phyloP scores from a whole-genome alignment of 1,139 yeast genomes.

The Petasospora rhodanensis region DNA sequence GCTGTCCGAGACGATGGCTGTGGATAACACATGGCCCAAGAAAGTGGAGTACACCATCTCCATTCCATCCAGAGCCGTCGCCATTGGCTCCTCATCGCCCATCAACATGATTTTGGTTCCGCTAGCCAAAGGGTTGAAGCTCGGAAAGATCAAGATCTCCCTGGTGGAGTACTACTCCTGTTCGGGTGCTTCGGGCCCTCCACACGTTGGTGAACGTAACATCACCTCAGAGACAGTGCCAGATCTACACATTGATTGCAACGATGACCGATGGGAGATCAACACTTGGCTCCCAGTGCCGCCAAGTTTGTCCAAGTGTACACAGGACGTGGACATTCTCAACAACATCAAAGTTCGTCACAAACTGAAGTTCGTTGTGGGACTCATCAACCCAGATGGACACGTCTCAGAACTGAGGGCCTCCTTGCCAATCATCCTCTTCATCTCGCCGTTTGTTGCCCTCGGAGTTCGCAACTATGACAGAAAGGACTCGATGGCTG shows the following conservation, averaged over 20 bases:
- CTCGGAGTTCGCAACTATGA: slow-evolving; percentile 44
- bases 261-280: slow-evolving; percentile 74
- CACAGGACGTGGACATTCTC: slow-evolving; percentile 77
- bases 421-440: slow-evolving; percentile 57
- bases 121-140: slow-evolving; percentile 67
- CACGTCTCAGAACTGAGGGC: slow-evolving; percentile 69
- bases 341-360: slow-evolving; percentile 56
- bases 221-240: slow-evolving; percentile 43
- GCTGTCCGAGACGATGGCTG: slow-evolving; percentile 85
- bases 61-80: slow-evolving; percentile 84
- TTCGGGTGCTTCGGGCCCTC: slow-evolving; percentile 47
- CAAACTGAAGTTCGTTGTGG: slow-evolving; percentile 52
- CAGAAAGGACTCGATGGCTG: slow-evolving; percentile 20
- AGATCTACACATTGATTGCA: slow-evolving; percentile 24
- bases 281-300: slow-evolving; percentile 61
- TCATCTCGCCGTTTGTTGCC: slow-evolving; percentile 74
- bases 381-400: slow-evolving; percentile 58
- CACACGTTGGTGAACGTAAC: slow-evolving; percentile 55
- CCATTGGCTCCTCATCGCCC: slow-evolving; percentile 78
- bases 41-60: slow-evolving; percentile 88
- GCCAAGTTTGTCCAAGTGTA: slow-evolving; percentile 62
- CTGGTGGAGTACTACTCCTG: slow-evolving; percentile 66
- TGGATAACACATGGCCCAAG: slow-evolving; percentile 94
- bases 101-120: slow-evolving; percentile 74
- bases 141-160: slow-evolving; percentile 67